Evolutionary conservation across 192 early-diverging fungal genomes (phyloP).

Genomic region (Coemansia sp.): DNA sequence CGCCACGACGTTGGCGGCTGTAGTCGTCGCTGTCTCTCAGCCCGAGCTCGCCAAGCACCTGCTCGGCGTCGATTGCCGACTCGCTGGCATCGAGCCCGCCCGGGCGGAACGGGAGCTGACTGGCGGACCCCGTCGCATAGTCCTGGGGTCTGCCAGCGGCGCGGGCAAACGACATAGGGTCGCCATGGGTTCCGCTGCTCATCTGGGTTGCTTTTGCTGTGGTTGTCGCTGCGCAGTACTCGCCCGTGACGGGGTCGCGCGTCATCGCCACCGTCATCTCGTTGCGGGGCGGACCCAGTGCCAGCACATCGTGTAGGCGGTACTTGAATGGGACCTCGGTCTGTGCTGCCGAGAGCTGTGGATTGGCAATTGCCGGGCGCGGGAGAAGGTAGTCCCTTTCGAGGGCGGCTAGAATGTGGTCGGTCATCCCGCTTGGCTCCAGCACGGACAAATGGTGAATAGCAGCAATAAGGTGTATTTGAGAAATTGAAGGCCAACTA

Average conservation of each 20-base stretch:
- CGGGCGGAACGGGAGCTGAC: conserved; percentile 48
- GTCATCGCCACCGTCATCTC: conserved; percentile 30
- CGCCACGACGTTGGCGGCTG: not conserved
- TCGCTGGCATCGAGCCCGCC: conserved; percentile 26
- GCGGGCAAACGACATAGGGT: conserved; percentile 44
- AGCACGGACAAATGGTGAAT: not conserved
- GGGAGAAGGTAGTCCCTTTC: conserved; percentile 44
- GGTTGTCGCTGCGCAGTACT: conserved; percentile 29
- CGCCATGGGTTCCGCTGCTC: not conserved
- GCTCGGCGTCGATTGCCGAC: not conserved
- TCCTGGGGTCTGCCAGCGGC: conserved; percentile 22
- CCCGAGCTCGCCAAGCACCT: not conserved
- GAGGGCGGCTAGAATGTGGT: conserved; percentile 25
- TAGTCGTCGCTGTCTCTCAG: not conserved
- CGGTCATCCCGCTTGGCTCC: conserved; percentile 16
- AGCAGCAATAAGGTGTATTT: not conserved
- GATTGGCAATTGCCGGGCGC: conserved; percentile 19
- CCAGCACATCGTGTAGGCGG: conserved; percentile 25
- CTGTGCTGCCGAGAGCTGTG: conserved; percentile 36
- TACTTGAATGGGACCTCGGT: conserved; percentile 11
- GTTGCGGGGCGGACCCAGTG: conserved; percentile 22
- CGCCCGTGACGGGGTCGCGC: conserved; percentile 40
- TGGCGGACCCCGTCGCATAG: conserved; percentile 33
- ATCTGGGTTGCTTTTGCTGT: not conserved
- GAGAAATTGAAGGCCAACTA: too few species aligned